These are phyloP conservation scores for Trichoderma polysporum DNA, from an alignment of 2,329 filamentous ascomycete genomes.

Conservation along the genomic window DNA sequence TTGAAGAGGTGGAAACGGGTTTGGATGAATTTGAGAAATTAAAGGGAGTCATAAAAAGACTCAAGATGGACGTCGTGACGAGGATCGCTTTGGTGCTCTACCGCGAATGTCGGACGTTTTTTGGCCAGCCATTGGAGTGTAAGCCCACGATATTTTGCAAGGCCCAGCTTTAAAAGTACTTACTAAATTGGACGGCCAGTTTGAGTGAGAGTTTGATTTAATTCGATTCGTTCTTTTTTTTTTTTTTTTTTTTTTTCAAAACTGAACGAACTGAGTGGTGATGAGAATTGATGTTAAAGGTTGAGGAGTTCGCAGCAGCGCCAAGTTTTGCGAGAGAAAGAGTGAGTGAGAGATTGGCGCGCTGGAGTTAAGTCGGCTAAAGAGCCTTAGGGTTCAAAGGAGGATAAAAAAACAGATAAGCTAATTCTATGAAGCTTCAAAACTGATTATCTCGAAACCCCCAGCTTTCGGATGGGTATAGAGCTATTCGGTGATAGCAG, in stretches of 20 bases:
- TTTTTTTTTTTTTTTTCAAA: not conserved
- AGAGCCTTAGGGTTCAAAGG: not conserved
- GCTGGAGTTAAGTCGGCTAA: slow-evolving; percentile 15
- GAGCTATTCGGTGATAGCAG: not conserved
- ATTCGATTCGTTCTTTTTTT: not conserved
- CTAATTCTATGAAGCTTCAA: not conserved
- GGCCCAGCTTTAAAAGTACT: not conserved
- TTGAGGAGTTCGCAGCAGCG: slow-evolving; percentile 20
- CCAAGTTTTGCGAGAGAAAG: slow-evolving; percentile 15
- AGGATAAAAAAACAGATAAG: not conserved
- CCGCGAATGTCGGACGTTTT: not conserved
- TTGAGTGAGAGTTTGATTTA: not conserved
- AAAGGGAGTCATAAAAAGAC: not conserved
- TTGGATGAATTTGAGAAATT: not conserved
- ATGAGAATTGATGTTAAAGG: not conserved
- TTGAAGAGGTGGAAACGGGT: slow-evolving; percentile 22
- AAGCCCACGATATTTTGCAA: slow-evolving; percentile 12
- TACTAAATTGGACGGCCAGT: slow-evolving; percentile 11
- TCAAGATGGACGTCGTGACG: not conserved
- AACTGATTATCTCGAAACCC: not conserved
- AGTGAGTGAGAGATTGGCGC: slow-evolving; percentile 6
- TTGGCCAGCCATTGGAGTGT: slow-evolving; percentile 20
- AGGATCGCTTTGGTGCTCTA: not conserved
- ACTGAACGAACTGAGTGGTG: not conserved
- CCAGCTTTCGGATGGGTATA: not conserved